Percentiles rank a stretch among this genome's conserved stretches.
phyloP scores from a whole-genome alignment of 2,329 filamentous ascomycete species.

The Elsinoe fawcettii region DNA sequence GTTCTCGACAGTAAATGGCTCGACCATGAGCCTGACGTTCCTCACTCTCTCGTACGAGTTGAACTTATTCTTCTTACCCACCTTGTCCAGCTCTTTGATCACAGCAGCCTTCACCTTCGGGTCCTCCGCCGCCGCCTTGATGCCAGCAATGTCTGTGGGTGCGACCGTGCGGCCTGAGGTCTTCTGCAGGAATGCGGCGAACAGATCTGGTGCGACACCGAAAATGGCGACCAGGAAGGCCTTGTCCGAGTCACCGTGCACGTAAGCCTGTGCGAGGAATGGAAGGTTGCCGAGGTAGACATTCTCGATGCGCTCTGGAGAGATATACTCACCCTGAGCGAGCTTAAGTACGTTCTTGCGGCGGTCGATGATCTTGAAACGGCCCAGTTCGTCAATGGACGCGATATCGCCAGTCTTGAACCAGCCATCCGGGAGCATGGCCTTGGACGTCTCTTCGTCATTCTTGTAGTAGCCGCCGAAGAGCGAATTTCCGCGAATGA shows the following conservation, averaged over 20 bases:
- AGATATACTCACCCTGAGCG: slow-evolving; percentile 19
- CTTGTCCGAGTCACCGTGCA: slow-evolving; percentile 83
- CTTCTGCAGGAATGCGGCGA: slow-evolving; percentile 72
- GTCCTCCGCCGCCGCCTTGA: slow-evolving; percentile 61
- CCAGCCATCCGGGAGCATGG: slow-evolving; percentile 83
- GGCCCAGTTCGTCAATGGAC: slow-evolving; percentile 17
- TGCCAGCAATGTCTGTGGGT: slow-evolving; percentile 56
- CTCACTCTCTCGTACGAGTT: slow-evolving; percentile 82
- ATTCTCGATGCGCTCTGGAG: slow-evolving; percentile 18
- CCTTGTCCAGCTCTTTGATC: slow-evolving; percentile 67
- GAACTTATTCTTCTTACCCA: slow-evolving; percentile 78
- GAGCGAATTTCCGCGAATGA: slow-evolving; percentile 17
- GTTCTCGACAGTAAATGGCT: slow-evolving; percentile 91
- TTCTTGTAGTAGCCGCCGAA: slow-evolving; percentile 78
- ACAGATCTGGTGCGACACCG: slow-evolving; percentile 75
- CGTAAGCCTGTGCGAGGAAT: slow-evolving; percentile 71
- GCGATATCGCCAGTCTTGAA: slow-evolving; percentile 77
- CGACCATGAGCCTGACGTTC: slow-evolving; percentile 65
- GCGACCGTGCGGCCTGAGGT: slow-evolving; percentile 53
- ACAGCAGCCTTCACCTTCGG: slow-evolving; percentile 66
- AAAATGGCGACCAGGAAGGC: slow-evolving; percentile 78
- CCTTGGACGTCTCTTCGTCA: slow-evolving; percentile 74
- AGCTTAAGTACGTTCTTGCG: slow-evolving; percentile 19
- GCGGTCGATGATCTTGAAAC: slow-evolving; percentile 19
- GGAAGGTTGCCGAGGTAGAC: slow-evolving; percentile 60